Evolutionary conservation across 352 stramenopile genomes (phyloP).

Genomic region (Phytophthora melonis): DNA sequence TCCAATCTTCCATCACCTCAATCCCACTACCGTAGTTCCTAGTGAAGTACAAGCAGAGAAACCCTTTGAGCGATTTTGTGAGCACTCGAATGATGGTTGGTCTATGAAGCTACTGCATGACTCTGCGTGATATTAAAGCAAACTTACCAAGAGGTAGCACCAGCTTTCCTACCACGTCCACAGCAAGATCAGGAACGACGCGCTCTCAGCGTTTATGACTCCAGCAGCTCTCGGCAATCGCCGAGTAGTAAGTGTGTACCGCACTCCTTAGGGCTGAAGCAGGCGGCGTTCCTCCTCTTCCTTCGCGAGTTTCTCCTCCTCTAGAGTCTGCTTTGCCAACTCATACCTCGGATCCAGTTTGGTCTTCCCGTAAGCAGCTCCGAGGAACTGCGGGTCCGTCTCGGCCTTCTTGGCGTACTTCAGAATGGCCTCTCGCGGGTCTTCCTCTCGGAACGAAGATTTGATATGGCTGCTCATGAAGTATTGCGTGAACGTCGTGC

Average conservation of each 20-base stretch:
- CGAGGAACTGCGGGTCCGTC: conserved; percentile 75
- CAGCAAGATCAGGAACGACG: too few species aligned
- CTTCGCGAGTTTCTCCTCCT: conserved; percentile 82
- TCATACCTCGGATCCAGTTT: conserved; percentile 83
- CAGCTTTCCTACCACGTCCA: too few species aligned
- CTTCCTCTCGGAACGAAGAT: conserved; percentile 85
- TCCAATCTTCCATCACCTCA: too few species aligned
- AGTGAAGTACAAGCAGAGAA: too few species aligned
- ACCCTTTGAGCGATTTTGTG: too few species aligned
- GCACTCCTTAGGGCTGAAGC: conserved; percentile 62
- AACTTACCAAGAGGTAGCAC: too few species aligned
- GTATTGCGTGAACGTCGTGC: conserved; percentile 88
- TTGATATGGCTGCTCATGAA: conserved; percentile 92
- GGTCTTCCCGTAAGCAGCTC: conserved; percentile 61
- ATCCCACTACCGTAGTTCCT: too few species aligned
- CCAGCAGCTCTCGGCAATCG: not conserved
- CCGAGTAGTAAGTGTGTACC: not conserved
- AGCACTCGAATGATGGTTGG: too few species aligned
- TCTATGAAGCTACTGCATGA: too few species aligned
- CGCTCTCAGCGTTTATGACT: too few species aligned
- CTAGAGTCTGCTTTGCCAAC: conserved; percentile 76
- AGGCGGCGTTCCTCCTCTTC: conserved; percentile 81
- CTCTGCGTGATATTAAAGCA: too few species aligned
- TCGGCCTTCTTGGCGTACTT: conserved; percentile 86
- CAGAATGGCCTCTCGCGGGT: conserved; percentile 86